Evolutionary conservation across 208 protist genomes (phyloP).

Genomic region (Leishmania mexicana): DNA sequence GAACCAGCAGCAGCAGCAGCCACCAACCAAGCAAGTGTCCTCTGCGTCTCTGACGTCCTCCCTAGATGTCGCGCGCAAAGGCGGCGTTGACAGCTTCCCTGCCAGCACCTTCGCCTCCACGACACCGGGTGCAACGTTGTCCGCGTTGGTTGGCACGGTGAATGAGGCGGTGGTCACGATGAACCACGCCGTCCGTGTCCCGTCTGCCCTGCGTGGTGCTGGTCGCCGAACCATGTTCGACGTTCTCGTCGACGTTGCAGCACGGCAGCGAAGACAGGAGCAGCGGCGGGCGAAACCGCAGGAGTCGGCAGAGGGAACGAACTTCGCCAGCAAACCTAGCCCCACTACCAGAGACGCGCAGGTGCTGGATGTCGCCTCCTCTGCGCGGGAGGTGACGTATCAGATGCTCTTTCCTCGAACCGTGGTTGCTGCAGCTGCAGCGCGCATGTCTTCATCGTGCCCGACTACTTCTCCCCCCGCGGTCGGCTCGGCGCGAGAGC

Average conservation of each 20-base stretch:
- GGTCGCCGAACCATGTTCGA: conserved; percentile 83
- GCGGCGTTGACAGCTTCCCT: conserved; percentile 1
- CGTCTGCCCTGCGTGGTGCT: conserved; percentile 50
- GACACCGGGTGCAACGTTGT: neutral
- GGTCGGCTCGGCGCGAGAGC: neutral
- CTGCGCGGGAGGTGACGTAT: conserved; percentile 18
- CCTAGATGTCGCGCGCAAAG: neutral
- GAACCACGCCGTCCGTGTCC: conserved; percentile 60
- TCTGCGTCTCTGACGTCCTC: neutral
- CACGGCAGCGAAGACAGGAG: neutral
- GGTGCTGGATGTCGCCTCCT: neutral
- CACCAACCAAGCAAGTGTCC: neutral
- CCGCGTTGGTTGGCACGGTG: neutral
- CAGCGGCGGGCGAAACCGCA: neutral
- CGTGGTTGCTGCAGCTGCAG: neutral
- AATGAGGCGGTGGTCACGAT: conserved; percentile 49
- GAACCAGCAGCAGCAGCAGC: neutral
- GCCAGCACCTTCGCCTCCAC: conserved; percentile 6
- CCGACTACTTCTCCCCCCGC: neutral
- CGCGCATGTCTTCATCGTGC: neutral
- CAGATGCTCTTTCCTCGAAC: conserved; percentile 17
- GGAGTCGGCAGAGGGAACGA: neutral
- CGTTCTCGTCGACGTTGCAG: conserved; percentile 35
- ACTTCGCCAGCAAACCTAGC: too few relatives aligned
- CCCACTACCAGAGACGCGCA: neutral